Base-by-base conservation (phyloP, 345 rosid species). In the Capsella bursapastoris region DNA sequence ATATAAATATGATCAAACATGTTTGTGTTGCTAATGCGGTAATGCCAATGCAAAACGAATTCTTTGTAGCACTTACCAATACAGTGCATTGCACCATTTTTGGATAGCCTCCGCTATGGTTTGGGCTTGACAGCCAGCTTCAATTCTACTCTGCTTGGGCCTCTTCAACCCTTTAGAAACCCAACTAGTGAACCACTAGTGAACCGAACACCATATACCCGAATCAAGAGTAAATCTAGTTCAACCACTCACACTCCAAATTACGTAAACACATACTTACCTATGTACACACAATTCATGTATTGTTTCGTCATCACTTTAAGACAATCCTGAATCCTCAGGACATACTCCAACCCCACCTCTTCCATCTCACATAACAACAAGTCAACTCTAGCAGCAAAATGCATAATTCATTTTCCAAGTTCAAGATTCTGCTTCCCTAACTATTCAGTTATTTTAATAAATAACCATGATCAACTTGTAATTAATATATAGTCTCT, bases 331-430 rank as follows among this genome's bases (percentile, higher is more conserved):
- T 22, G 25, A 58, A 58, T 58, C 1, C 16, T 59, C 64, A 8
- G 37, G 7, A 59, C 12, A 40, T 12, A 25, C 14, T 16, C 18
- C 38, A 48, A 59, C 28, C 16, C 53, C 15, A 47, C 49, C 66
- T 35, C 58, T 48, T 70, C 71, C 37, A 67, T 52, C 35, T 67
- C 71, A 53, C 62, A 9, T 28, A 59, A 38, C 60, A 50, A 2
- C 75, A 50, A 61, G 75, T 71, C 75, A 71, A 71, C 60, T 71
- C 10, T 38, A 27, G 51, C 51, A 38, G 59, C n/a, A 66, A 48
- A 16, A 22, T 32, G 28, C 4, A 29, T 5, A 63, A 6, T 34
- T 65, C 45, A 8, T 65, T 65, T 22, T 65, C 32, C 64, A 41
- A 41, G 22, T 41, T 2, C 8, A 27, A 4, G 22, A 64, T 37